Percentiles rank a stretch among this genome's conserved stretches.
These are phyloP conservation scores for Cladosporium austrohemisphaericum DNA, from an alignment of 2,329 filamentous ascomycete species.

Conservation along the genomic window DNA sequence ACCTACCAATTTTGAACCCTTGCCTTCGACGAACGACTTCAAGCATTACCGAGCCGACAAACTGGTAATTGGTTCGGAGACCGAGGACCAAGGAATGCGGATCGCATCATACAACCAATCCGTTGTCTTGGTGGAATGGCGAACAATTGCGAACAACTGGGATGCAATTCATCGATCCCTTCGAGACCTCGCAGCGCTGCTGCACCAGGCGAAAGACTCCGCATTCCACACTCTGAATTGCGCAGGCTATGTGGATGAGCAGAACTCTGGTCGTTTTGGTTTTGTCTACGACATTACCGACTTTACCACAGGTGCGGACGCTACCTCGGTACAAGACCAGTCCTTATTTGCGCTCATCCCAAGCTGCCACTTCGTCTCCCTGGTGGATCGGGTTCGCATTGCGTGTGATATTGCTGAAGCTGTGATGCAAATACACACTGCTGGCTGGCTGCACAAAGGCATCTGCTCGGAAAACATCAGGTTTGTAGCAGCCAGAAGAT, in stretches of 20 bases:
- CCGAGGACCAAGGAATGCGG: neutral
- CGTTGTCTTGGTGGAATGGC: neutral
- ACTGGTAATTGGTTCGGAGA: neutral
- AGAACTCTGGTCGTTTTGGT: neutral
- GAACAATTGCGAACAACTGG: neutral
- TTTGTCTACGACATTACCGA: neutral
- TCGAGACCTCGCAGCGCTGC: neutral
- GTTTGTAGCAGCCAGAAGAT: neutral
- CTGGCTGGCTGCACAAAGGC: neutral
- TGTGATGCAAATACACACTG: neutral
- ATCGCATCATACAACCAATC: neutral
- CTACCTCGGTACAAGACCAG: neutral
- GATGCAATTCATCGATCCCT: neutral
- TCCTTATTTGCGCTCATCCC: neutral
- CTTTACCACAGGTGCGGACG: neutral
- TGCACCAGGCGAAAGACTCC: neutral
- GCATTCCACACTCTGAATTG: neutral
- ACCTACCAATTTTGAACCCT: neutral
- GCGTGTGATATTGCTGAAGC: neutral
- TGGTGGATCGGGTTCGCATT: neutral
- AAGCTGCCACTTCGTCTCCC: neutral
- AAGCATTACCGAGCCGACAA: neutral
- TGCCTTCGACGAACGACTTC: neutral
- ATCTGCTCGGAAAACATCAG: neutral
- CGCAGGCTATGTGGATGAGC: neutral